Evolutionary conservation across 2,329 filamentous ascomycete species (phyloP).

Genomic region (Clarireedia hainanense): DNA sequence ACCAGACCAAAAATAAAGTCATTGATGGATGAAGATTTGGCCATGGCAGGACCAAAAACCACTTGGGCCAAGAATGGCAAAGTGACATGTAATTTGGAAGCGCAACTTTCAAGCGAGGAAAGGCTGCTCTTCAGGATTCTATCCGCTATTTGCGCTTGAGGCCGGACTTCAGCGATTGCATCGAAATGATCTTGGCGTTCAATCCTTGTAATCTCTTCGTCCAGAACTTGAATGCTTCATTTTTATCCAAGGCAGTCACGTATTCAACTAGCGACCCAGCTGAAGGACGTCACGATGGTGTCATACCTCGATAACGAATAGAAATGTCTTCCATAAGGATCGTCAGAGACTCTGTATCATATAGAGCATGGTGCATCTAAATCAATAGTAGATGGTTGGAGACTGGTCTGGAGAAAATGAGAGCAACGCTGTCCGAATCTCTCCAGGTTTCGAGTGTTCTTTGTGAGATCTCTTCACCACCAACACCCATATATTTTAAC

Average conservation of each 20-base stretch:
- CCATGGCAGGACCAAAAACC: slow-evolving; percentile 35
- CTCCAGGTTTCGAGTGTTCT: neutral
- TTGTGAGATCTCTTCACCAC: slow-evolving; percentile 1
- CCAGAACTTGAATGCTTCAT: neutral
- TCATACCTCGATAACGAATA: neutral
- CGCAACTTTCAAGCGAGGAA: slow-evolving; percentile 28
- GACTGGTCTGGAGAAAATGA: neutral
- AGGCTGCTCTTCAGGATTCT: neutral
- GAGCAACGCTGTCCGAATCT: neutral
- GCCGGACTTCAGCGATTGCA: neutral
- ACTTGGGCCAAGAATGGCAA: slow-evolving; percentile 18
- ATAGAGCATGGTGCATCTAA: slow-evolving; percentile 37
- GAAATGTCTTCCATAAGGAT: neutral
- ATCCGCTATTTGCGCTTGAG: neutral
- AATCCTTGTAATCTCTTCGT: neutral
- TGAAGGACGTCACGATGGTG: neutral
- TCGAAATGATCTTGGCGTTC: neutral
- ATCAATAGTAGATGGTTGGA: neutral
- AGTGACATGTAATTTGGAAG: slow-evolving; percentile 15
- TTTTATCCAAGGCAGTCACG: neutral
- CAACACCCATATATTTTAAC: neutral
- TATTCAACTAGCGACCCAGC: neutral
- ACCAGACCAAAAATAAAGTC: slow-evolving; percentile 37
- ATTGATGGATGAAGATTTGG: slow-evolving; percentile 30
- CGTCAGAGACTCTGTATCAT: slow-evolving; percentile 31